Evolutionary conservation across 345 rosid genomes (phyloP), one percentile per base, ranked within the genome.

Genomic region (Aquilaria malaccensis): DNA sequence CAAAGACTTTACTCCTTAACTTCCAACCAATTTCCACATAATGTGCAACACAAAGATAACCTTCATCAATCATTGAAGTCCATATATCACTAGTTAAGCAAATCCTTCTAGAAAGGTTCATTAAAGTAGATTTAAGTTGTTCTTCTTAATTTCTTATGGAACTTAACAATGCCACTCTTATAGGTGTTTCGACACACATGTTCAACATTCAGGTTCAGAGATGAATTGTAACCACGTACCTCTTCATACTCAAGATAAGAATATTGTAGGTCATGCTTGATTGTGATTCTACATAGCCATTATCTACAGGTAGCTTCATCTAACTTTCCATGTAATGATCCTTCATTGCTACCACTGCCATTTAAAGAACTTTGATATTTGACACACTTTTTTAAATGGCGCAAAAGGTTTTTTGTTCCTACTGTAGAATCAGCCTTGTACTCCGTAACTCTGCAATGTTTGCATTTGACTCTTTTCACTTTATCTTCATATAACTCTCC

Each of bases 31-130:
- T n/a, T 41, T 3, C 6, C n/a, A 52, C 2, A 53, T 33, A 63
- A 52, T 52, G 60, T 1, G 59, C 49, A 63, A 63, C n/a, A 52
- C 59, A 30, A n/a, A 63, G 9, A 52, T 32, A 63, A 7, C 67
- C 59, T 13, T 63, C 30, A 31, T 22, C 45, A 11, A 33, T 37
- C 10, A 13, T 29, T 32, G 58, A 22, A 4, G 59, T 63, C 67
- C 67, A 63, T 22, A 63, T 10, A 52, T 63, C 50, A 54, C 37
- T 52, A 11, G 59, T 63, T 30, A 52, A 31, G 13, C 50, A 53
- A 48, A 61, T 51, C 43, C 56, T 49, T 11, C 65, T 30, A 50
- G 37, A 37, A 61, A 48, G 15, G 7, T 30, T n/a, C n/a, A 9
- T 2, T 13, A 62, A 62, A 49, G n/a, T 11, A 10, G 10, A 2